Evolutionary conservation across 2,329 filamentous ascomycete genomes (phyloP).

Genomic region (Calonectria hongkongensis): DNA sequence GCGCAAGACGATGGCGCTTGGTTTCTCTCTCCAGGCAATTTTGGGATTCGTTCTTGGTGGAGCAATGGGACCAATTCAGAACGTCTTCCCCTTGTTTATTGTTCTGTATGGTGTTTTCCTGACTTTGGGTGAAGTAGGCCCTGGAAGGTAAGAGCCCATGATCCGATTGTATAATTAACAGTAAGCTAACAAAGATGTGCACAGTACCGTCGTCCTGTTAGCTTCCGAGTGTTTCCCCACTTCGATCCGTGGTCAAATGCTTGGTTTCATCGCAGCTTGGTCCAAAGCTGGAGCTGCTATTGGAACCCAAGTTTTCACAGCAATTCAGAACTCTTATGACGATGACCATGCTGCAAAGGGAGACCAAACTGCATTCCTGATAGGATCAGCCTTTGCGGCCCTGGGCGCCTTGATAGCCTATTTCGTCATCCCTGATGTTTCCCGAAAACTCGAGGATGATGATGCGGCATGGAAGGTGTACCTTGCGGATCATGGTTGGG

Average conservation of each 20-base stretch:
- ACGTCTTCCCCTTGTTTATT: constrained; percentile 69
- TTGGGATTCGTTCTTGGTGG: constrained; percentile 71
- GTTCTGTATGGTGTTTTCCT: constrained; percentile 71
- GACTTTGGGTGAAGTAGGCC: constrained; percentile 69
- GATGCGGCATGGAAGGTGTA: constrained; percentile 57
- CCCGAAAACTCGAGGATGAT: constrained; percentile 53
- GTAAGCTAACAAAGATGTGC: constrained; percentile 3
- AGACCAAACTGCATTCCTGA: constrained; percentile 69
- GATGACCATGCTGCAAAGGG: constrained; percentile 63
- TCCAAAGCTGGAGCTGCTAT: constrained; percentile 71
- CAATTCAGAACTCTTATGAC: constrained; percentile 67
- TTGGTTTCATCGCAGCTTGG: constrained; percentile 67
- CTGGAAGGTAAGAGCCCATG: constrained; percentile 61
- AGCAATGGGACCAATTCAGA: constrained; percentile 65
- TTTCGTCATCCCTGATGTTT: constrained; percentile 54
- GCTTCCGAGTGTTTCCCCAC: constrained; percentile 70
- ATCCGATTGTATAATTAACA: not conserved
- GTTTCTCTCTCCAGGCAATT: constrained; percentile 65
- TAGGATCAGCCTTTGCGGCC: constrained; percentile 69
- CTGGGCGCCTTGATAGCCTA: constrained; percentile 60
- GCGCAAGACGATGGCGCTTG: constrained; percentile 70
- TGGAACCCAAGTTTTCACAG: constrained; percentile 70
- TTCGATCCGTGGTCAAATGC: constrained; percentile 68
- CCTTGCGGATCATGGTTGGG: constrained; percentile 54
- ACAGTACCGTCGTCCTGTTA: constrained; percentile 61